Evolutionary conservation across 1,284 basidiomycete genomes (phyloP).

Genomic region (Tremellales sp.): DNA sequence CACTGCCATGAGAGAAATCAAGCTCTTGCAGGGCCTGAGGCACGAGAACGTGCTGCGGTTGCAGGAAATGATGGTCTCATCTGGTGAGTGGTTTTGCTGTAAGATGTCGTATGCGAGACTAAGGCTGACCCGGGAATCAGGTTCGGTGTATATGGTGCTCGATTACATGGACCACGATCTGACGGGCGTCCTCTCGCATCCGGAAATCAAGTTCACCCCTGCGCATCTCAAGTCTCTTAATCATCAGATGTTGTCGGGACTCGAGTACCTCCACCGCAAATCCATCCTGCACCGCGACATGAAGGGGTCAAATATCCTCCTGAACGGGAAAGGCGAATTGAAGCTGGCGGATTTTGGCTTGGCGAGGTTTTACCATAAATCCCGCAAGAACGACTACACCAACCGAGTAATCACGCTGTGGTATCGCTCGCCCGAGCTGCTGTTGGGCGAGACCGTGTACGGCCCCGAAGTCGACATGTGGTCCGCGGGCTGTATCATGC

Average conservation of each 20-base stretch:
- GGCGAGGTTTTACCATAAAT: slow-evolving; percentile 93
- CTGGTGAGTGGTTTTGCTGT: slow-evolving; percentile 62
- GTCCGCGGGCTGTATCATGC: slow-evolving; percentile 99
- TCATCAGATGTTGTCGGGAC: slow-evolving; percentile 86
- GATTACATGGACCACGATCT: slow-evolving; percentile 99
- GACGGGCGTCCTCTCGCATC: slow-evolving; percentile 90
- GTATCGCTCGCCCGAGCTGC: slow-evolving; percentile 94
- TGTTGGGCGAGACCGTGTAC: slow-evolving; percentile 94
- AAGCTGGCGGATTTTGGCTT: slow-evolving; percentile 98
- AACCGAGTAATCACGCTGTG: slow-evolving; percentile 98
- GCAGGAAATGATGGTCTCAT: slow-evolving; percentile 97
- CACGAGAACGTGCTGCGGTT: slow-evolving; percentile 87
- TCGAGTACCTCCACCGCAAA: slow-evolving; percentile 91
- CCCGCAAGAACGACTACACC: slow-evolving; percentile 86
- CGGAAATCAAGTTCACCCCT: slow-evolving; percentile 72
- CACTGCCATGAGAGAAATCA: slow-evolving; percentile 98
- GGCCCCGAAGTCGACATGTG: slow-evolving; percentile 99
- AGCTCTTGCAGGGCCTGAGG: slow-evolving; percentile 83
- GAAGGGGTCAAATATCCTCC: slow-evolving; percentile 97
- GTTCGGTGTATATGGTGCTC: slow-evolving; percentile 97
- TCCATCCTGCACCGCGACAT: slow-evolving; percentile 97
- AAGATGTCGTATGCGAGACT: background rate
- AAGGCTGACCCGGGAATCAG: slow-evolving; percentile 49
- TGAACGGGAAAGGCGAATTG: slow-evolving; percentile 86
- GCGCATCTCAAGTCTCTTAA: slow-evolving; percentile 94